Base-by-base conservation (phyloP, 208 protist species). In the Acanthamoeba quina region DNA sequence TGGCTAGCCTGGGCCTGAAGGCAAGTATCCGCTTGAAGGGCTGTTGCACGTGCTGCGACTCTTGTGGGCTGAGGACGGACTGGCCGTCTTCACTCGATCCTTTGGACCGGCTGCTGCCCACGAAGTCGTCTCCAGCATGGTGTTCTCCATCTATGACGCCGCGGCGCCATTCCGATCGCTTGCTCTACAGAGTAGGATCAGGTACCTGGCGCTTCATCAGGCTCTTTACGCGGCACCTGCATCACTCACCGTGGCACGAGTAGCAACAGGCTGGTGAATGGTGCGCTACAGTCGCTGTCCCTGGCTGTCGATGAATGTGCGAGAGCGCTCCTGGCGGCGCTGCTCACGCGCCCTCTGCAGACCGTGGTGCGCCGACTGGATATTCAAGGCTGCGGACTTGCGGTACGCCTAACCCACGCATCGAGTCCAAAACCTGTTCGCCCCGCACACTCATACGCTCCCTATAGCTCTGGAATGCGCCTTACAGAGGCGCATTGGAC, bases 401-500 rank as follows among this genome's bases (percentile, higher is more conserved):
- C 26, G 49, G 76, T 85, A 62, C 49, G 9, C 3, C 49, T 3
- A 5, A 6, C 47, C 70, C 66, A 54, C 29, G 9, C 11, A 34
- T 83, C 21, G 47, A 37, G 49, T 0, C 49, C 49, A 54, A 10
- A 54, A 54, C 49, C 15, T 17, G 49, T 54, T 15, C 41, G 34
- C 29, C 47, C 10, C 10, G 9, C 29, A 24, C 11, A 29, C 9
- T 68, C 26, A 68, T 0, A 26, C n/a, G 62, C 62, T 10, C 70
- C 29, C 37, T 49, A 1, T 49, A 85, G 76, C 21, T 60, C 5
- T 85, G 76, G 76, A 54, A 31, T 5, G 31, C 21, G 5, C 76
- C 76, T 19, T 85, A 85, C 49, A 85, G n/a, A 24, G 76, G 76
- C 1, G 76, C 76, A 31, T 21, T 85, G 49, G 76, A 85, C 29